Conservation (phyloP, 192 early-diverging fungal genomes). For the Paraglomus occultum region DNA sequence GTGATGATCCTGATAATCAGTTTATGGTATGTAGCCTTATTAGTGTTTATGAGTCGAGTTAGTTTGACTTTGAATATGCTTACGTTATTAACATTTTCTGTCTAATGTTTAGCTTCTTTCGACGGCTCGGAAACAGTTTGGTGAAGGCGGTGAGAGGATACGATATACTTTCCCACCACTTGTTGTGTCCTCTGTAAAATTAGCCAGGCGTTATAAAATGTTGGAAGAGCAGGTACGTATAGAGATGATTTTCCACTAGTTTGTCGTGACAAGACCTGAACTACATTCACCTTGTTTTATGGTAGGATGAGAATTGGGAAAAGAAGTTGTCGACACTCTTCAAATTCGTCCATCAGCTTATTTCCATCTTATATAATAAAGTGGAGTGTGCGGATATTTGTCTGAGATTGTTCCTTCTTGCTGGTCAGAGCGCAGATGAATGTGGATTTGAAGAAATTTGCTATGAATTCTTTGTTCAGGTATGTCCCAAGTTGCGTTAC, state of each 20-base stretch:
- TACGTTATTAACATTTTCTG: conserved; percentile 1
- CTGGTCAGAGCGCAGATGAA: conserved; percentile 85
- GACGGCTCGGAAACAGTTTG: conserved; percentile 81
- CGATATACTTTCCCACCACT: conserved; percentile 92
- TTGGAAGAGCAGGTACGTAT: conserved; percentile 42
- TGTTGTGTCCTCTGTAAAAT: conserved; percentile 62
- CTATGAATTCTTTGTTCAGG: conserved; percentile 96
- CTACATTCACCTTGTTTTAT: background rate
- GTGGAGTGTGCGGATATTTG: conserved; percentile 56
- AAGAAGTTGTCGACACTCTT: conserved; percentile 73
- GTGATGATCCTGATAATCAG: conserved; percentile 74
- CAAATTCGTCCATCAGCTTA: conserved; percentile 86
- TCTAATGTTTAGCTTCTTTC: conserved; percentile 59
- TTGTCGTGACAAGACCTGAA: background rate
- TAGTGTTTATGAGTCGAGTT: background rate
- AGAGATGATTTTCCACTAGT: background rate
- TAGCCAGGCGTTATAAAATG: conserved; percentile 57
- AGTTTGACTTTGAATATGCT: background rate
- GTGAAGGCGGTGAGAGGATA: conserved; percentile 88
- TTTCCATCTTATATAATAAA: conserved; percentile 69
- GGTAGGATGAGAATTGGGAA: conserved; percentile 59
- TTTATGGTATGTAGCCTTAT: conserved; percentile 53
- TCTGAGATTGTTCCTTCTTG: conserved; percentile 83
- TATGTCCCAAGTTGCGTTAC: conserved; percentile 31
- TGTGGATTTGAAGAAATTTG: conserved; percentile 87